Conservation (phyloP, 2,329 filamentous ascomycete genomes). For the Beauveria bassiana region DNA sequence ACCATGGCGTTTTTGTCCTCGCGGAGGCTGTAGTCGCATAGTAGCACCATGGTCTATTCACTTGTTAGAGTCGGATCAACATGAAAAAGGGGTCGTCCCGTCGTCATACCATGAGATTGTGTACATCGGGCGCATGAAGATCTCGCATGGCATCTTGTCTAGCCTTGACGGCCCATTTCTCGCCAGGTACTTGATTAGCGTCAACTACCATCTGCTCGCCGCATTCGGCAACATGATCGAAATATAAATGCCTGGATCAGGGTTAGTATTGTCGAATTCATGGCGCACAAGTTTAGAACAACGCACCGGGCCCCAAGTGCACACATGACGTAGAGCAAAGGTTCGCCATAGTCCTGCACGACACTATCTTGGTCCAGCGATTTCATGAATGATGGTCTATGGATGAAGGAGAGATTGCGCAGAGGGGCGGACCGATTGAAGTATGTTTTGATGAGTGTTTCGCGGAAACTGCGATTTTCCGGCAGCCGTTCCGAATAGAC, state of each 20-base stretch:
- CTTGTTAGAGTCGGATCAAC: constrained; percentile 15
- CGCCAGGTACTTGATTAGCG: constrained; percentile 12
- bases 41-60: constrained; percentile 15
- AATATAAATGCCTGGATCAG: constrained; percentile 13
- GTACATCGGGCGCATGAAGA: constrained; percentile 15
- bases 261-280: neutral
- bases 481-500: constrained; percentile 16
- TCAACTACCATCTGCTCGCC: constrained; percentile 3
- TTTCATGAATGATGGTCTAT: constrained; percentile 19
- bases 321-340: constrained; percentile 19
- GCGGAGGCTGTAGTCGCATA: constrained; percentile 18
- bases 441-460: constrained; percentile 14
- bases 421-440: constrained; percentile 19
- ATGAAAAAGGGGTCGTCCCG: neutral
- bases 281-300: neutral
- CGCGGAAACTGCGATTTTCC: constrained; percentile 12
- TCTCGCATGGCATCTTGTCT: constrained; percentile 14
- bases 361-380: constrained; percentile 17
- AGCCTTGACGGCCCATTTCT: constrained; percentile 16
- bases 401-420: constrained; percentile 18
- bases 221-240: constrained; percentile 10
- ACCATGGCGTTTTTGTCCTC: constrained; percentile 18
- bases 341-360: constrained; percentile 17
- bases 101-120: constrained; percentile 17
- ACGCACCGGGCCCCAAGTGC: constrained; percentile 18